Percentiles rank a stretch among this genome's conserved stretches.
phyloP scores from a whole-genome alignment of 345 rosid species.

The Iberis pinnata region DNA sequence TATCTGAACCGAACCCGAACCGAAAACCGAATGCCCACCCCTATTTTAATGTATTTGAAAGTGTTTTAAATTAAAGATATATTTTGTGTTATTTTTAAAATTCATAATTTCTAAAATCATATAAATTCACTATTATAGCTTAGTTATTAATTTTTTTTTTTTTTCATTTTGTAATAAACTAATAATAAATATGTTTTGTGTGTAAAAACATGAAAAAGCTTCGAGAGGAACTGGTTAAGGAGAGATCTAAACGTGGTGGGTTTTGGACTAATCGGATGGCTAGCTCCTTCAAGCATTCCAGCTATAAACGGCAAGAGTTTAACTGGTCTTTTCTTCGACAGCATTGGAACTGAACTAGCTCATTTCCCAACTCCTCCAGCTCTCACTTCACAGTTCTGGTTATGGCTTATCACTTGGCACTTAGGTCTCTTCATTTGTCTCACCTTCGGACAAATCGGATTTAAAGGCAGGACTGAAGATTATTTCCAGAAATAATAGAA shows the following conservation, averaged over 20 bases:
- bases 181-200: too few relatives aligned
- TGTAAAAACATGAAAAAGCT: constrained; percentile 39
- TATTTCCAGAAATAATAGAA: constrained; percentile 43
- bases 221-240: constrained; percentile 77
- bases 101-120: too few relatives aligned
- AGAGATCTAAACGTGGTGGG: constrained; percentile 73
- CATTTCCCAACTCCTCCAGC: constrained; percentile 89
- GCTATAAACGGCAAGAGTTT: constrained; percentile 79
- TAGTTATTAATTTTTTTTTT: too few relatives aligned
- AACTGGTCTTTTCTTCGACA: constrained; percentile 84
- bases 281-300: constrained; percentile 89
- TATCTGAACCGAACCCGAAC: too few relatives aligned
- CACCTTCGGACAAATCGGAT: constrained; percentile 94
- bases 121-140: too few relatives aligned
- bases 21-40: too few relatives aligned
- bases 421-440: constrained; percentile 73
- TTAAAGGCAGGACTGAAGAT: constrained; percentile 84
- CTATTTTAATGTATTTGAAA: too few relatives aligned
- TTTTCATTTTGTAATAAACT: too few relatives aligned
- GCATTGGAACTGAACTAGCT: constrained; percentile 86
- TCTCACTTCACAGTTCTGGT: constrained; percentile 64
- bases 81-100: too few relatives aligned
- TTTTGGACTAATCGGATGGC: constrained; percentile 84
- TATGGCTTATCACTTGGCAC: constrained; percentile 87
- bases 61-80: too few relatives aligned